Evolutionary conservation across 1,139 yeast genomes (phyloP), one percentile per base, ranked within the genome.

Genomic region (Diutina sp.): DNA sequence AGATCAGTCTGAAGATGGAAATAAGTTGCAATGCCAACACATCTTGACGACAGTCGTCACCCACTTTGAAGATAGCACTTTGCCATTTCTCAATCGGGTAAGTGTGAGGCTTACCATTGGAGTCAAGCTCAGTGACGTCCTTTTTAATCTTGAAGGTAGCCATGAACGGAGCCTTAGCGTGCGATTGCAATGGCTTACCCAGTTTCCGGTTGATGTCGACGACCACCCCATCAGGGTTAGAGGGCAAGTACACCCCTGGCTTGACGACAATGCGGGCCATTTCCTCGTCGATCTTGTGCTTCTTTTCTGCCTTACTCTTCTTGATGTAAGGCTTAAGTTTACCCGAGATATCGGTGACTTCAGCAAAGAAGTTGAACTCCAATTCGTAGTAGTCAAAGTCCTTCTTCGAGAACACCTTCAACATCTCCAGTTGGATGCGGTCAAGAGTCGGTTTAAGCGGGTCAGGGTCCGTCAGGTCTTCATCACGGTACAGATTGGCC

Each of bases 1-100:
- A 95, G 58, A 95, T 89, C 56, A 95, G 84, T 64, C 96, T 80
- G 77, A 95, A 95, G 45, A 93, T 85, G 4, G 97, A 86, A 61
- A 95, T 87, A 65, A 95, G 76, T 68, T 95, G 99, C 60, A 95
- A 74, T 0, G 97, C 98, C 62, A 95, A 78, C 56, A 95, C 93
- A 72, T 95, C 99, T 70, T 95, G 99, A 64, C 99, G 82, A 76
- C 98, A 91, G 71, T 95, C 99, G 72, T 95, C 99, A 59, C 99
- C 99, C 58, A 95, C 99, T 70, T 95, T 95, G 79, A 95, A 95
- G 69, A 95, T 95, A 25, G 99, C 99, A 66, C 96, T 84, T 67
- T 91, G 95, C 96, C 96, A 87, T 62, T 73, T 80, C 57, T 83
- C 87, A 60, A 80, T 67, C 7, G 72, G 69, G 12, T 66, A 62